Evolutionary conservation across 2,329 filamentous ascomycete species (phyloP).

Genomic region (Phialophora expanda): DNA sequence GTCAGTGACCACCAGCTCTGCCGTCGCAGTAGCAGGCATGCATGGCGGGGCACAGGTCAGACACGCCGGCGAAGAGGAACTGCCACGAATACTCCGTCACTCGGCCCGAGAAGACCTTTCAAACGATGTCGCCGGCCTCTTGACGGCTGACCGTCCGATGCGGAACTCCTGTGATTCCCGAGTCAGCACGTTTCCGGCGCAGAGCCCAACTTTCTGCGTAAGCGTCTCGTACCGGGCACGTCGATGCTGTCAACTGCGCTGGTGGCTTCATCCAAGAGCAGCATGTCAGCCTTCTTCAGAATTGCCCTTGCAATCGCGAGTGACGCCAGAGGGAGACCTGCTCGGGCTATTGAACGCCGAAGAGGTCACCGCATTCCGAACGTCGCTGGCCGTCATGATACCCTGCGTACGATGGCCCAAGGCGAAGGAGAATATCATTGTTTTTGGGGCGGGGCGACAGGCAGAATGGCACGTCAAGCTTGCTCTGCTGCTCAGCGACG

Average conservation of each 20-base stretch:
- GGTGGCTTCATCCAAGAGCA: conserved; percentile 59
- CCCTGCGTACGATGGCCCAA: conserved; percentile 27
- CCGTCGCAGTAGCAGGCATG: conserved; percentile 68
- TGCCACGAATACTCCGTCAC: conserved; percentile 71
- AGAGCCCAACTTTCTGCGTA: no score
- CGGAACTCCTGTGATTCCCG: no score
- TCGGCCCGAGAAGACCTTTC: conserved; percentile 56
- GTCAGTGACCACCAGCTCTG: conserved; percentile 29
- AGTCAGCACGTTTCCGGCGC: no score
- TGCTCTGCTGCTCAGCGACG: conserved; percentile 55
- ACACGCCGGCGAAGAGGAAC: conserved; percentile 62
- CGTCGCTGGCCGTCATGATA: conserved; percentile 72
- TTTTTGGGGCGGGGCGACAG: conserved; percentile 58
- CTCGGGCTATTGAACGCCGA: conserved; percentile 73
- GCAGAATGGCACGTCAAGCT: conserved; percentile 58
- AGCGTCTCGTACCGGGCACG: no score
- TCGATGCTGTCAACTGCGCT: conserved; percentile 56
- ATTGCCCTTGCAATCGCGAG: conserved; percentile 56
- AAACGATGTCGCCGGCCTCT: no score
- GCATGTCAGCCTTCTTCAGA: conserved; percentile 51
- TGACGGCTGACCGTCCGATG: no score
- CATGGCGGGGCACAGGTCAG: conserved; percentile 54
- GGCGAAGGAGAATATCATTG: conserved; percentile 42
- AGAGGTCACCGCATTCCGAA: conserved; percentile 79
- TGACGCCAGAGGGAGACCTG: conserved; percentile 63